These are phyloP conservation scores for Mollisia scopiformis DNA, from an alignment of 2,329 filamentous ascomycete species.

Conservation along the genomic window DNA sequence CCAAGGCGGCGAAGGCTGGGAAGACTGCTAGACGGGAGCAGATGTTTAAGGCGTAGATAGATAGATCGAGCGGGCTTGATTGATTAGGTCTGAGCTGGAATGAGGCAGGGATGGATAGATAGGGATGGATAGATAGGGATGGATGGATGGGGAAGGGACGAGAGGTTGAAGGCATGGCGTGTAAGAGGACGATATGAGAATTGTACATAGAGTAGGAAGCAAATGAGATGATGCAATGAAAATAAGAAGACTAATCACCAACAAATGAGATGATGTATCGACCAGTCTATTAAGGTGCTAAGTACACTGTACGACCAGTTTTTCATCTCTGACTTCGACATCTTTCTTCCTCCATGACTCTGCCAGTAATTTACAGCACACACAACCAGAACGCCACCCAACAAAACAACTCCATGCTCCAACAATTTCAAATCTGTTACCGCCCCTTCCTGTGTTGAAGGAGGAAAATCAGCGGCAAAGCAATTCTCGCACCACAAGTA, in stretches of 20 bases:
- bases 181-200: too few species aligned
- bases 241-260: not conserved
- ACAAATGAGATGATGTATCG: not conserved
- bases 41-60: too few species aligned
- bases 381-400: not conserved
- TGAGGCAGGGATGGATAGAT: too few species aligned
- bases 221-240: too few species aligned
- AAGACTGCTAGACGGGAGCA: not conserved
- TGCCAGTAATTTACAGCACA: not conserved
- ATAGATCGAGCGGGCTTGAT: too few species aligned
- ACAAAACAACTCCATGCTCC: not conserved
- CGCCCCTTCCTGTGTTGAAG: not conserved
- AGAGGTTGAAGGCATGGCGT: too few species aligned
- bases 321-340: not conserved
- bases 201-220: too few species aligned
- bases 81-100: too few species aligned
- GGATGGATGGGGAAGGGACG: too few species aligned
- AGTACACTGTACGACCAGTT: not conserved
- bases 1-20: not conserved
- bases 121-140: too few species aligned
- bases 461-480: not conserved
- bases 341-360: not conserved
- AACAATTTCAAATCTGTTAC: not conserved
- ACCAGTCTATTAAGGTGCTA: not conserved
- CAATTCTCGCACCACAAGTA: not conserved